Percentiles rank a stretch among this genome's conserved stretches.
These are phyloP conservation scores for Pythium apleroticum DNA, from an alignment of 352 stramenopile genomes.

Conservation along the genomic window DNA sequence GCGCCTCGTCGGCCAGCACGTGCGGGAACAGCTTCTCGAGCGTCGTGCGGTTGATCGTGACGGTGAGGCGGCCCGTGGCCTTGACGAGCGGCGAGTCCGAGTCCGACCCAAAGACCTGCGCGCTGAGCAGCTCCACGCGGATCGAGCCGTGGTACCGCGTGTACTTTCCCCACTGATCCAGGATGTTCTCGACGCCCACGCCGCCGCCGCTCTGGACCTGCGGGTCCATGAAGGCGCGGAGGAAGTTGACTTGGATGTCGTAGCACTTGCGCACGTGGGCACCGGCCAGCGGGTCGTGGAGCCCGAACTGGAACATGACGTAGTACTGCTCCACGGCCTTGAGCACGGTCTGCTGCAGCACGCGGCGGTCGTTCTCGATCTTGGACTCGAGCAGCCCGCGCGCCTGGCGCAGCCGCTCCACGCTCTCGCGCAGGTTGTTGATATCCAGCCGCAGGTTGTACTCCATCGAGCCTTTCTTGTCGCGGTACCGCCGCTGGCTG, in stretches of 20 bases:
- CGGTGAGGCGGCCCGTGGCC: slow-evolving; percentile 36
- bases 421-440: slow-evolving; percentile 53
- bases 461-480: slow-evolving; percentile 62
- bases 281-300: slow-evolving; percentile 47
- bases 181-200: slow-evolving; percentile 37
- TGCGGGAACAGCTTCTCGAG: slow-evolving; percentile 73
- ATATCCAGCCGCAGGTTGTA: slow-evolving; percentile 72
- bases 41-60: slow-evolving; percentile 51
- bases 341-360: slow-evolving; percentile 35
- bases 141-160: slow-evolving; percentile 51
- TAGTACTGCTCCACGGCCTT: slow-evolving; percentile 70
- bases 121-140: slow-evolving; percentile 31
- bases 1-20: slow-evolving; percentile 48
- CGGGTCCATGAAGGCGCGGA: slow-evolving; percentile 47
- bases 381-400: slow-evolving; percentile 48
- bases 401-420: slow-evolving; percentile 48
- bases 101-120: slow-evolving; percentile 45
- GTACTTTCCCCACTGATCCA: slow-evolving; percentile 69
- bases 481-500: slow-evolving; percentile 68
- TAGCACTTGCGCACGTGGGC: slow-evolving; percentile 41
- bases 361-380: slow-evolving; percentile 40
- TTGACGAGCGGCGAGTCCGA: slow-evolving; percentile 51
- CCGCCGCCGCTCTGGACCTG: slow-evolving; percentile 42
- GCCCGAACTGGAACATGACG: slow-evolving; percentile 50
- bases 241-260: slow-evolving; percentile 54